Percentiles rank a stretch among this genome's conserved stretches.
phyloP scores from a whole-genome alignment of 495 filamentous ascomycete species.

The Niebla homalea region DNA sequence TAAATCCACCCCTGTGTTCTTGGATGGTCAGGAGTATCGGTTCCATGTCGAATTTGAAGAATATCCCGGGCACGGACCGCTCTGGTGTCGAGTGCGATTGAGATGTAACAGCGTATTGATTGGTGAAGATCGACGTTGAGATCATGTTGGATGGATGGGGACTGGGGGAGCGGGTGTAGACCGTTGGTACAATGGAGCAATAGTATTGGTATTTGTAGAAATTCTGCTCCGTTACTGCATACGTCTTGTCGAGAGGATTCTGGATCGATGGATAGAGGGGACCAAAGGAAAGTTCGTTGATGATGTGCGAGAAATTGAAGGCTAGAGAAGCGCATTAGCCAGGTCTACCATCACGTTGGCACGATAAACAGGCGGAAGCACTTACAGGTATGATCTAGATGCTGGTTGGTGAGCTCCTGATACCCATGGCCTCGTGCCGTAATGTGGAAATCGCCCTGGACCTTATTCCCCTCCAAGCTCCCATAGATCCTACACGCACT shows the following conservation, averaged over 20 bases:
- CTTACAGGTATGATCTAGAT: constrained; percentile 75
- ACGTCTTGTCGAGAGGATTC: constrained; percentile 88
- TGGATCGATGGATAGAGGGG: constrained; percentile 84
- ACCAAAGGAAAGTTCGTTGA: constrained; percentile 93
- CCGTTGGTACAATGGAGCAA: constrained; percentile 89
- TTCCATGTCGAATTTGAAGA: constrained; percentile 99
- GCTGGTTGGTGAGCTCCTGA: constrained; percentile 51
- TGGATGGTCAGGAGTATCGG: constrained; percentile 77
- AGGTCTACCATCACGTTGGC: too few relatives aligned
- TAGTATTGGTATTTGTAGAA: constrained; percentile 99
- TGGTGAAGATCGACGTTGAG: constrained; percentile 59
- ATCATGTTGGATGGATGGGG: constrained; percentile 16
- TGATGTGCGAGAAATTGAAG: constrained; percentile 98
- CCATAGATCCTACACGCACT: constrained; percentile 79
- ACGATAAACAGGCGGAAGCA: neutral
- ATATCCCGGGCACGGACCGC: constrained; percentile 72
- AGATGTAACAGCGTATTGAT: constrained; percentile 94
- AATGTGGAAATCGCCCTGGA: constrained; percentile 97
- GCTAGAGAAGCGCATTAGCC: constrained; percentile 29
- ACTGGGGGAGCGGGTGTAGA: constrained; percentile 51
- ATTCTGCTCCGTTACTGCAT: constrained; percentile 56
- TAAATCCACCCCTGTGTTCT: constrained; percentile 62
- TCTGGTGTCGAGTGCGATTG: constrained; percentile 58
- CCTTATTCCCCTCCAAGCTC: constrained; percentile 82
- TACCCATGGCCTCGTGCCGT: constrained; percentile 94